Conservation (phyloP, 345 rosid species). For the Eucalyptus curtisii region DNA sequence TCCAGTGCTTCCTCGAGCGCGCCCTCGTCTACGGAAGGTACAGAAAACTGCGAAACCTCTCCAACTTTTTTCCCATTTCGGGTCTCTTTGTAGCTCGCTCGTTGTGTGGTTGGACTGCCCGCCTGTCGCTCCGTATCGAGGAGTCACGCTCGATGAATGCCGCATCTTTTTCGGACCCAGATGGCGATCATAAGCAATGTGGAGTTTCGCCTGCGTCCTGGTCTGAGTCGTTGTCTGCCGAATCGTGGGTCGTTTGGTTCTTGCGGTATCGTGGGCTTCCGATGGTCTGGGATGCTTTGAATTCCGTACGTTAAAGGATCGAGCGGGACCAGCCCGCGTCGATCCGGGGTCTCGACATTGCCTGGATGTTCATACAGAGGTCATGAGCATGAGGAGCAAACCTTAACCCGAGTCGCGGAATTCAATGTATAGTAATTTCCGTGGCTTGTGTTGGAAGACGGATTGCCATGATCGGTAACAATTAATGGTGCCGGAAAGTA, state of each 20-base stretch:
- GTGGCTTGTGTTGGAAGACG: neutral
- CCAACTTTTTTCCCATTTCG: neutral
- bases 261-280: neutral
- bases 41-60: neutral
- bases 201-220: neutral
- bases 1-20: neutral
- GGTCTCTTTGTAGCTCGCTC: neutral
- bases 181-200: neutral
- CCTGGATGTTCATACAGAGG: neutral
- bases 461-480: neutral
- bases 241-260: neutral
- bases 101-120: neutral
- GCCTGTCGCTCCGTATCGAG: neutral
- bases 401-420: neutral
- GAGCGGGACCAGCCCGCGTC: neutral
- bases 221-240: neutral
- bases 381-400: neutral
- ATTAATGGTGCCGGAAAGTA: neutral
- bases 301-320: neutral
- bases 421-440: neutral
- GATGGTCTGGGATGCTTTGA: neutral
- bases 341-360: too few species aligned
- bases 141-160: neutral
- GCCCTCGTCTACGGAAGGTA: neutral
- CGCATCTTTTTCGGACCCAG: neutral